phyloP scores from a whole-genome alignment of 2,329 filamentous ascomycete genomes.

The Colletotrichum plurivorum region DNA sequence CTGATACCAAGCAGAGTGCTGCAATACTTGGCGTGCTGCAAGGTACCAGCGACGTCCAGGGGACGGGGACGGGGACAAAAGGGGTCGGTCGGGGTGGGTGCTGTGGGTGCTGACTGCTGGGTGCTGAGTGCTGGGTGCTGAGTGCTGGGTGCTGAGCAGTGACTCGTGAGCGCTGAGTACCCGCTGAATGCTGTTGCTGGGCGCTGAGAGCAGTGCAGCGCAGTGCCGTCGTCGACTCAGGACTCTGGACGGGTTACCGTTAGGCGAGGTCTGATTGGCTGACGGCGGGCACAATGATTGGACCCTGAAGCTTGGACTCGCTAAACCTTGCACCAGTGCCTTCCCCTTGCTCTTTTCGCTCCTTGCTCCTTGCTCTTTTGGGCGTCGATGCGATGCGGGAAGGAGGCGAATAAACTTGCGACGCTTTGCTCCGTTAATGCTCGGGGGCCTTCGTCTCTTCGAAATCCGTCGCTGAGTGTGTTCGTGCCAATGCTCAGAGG shows the following conservation, averaged over 20 bases:
- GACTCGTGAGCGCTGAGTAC: too few relatives aligned
- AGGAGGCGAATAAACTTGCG: conserved; percentile 32
- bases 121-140: too few relatives aligned
- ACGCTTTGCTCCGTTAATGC: conserved; percentile 2
- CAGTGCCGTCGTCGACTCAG: conserved; percentile 15
- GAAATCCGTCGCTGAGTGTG: conserved; percentile 12
- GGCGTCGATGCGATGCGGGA: conserved; percentile 9
- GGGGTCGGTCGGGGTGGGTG: conserved; percentile 10
- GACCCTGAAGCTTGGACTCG: conserved; percentile 36
- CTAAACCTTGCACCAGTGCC: not conserved
- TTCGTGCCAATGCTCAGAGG: conserved; percentile 6
- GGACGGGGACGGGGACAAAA: conserved; percentile 2
- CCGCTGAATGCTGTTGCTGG: too few relatives aligned
- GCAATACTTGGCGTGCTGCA: not conserved
- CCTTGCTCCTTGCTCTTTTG: not conserved
- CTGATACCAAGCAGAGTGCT: not conserved
- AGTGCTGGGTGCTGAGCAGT: too few relatives aligned
- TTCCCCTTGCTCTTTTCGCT: not conserved
- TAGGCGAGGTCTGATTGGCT: conserved; percentile 23
- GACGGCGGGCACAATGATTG: conserved; percentile 12
- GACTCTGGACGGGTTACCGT: too few relatives aligned
- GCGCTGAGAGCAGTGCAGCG: too few relatives aligned
- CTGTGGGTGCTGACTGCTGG: conserved; percentile 5
- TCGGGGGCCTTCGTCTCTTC: conserved; percentile 5
- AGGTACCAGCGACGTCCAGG: not conserved